Evolutionary conservation across 2,329 filamentous ascomycete species (phyloP).

Genomic region (Claviceps quebecensis): DNA sequence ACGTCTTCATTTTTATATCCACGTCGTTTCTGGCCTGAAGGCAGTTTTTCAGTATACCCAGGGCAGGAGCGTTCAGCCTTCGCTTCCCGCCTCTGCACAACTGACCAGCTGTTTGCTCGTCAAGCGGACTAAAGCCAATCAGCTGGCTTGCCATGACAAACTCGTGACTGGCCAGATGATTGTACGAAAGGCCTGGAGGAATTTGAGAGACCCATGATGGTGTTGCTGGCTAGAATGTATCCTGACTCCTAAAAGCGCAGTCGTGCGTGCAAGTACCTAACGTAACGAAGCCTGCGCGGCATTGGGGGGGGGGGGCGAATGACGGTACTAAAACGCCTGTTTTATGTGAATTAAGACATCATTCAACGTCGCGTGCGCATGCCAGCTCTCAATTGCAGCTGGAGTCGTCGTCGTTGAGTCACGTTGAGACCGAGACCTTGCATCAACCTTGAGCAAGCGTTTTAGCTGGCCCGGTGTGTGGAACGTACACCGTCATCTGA

Average conservation of each 20-base stretch:
- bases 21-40: background rate
- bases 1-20: background rate
- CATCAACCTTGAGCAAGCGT: background rate
- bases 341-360: too few species aligned
- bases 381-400: too few species aligned
- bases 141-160: background rate
- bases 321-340: too few species aligned
- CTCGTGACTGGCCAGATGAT: background rate
- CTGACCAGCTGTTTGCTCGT: background rate
- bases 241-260: background rate
- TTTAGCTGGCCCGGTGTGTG: background rate
- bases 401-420: too few species aligned
- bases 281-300: background rate
- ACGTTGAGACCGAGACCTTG: background rate
- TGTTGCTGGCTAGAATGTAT: background rate
- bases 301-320: background rate
- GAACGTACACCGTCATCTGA: background rate
- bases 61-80: background rate
- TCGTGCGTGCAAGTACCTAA: background rate
- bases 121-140: background rate
- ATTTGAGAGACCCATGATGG: background rate
- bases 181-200: background rate
- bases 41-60: background rate
- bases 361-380: too few species aligned
- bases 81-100: background rate